Base-by-base conservation (phyloP, 2,329 filamentous ascomycete species). In the Beauveria sp. region DNA sequence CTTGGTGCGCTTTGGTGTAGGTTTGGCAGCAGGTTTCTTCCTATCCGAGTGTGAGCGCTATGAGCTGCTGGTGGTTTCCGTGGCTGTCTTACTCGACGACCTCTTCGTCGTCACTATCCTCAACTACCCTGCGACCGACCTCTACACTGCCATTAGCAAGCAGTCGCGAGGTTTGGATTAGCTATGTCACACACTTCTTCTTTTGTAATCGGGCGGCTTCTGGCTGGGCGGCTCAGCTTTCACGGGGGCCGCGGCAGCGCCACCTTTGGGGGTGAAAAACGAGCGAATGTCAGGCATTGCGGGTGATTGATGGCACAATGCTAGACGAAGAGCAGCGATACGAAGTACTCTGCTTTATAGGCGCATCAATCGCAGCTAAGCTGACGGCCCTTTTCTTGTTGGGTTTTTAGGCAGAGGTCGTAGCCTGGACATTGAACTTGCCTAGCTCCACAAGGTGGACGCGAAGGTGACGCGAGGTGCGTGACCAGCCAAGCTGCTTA, bases 201-300 rank as follows among this genome's bases (percentile, higher is more conserved):
- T 70, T 79, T 60, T 69, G 82, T 79, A 83, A 64, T 72, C 70
- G 64, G 80, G 75, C 34, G 34, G 34, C 64, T 77, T 75, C 64
- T 74, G 77, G 64, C 80, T 79, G 54, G 74, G 67, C 56, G 77
- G 76, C 62, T 79, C 78, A 46, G 71, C 71, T 69, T 81, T 79
- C 70, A 79, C 80, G 67, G 83, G 80, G 53, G 80, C 75, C 18
- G 82, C 77, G 50, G 81, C 77, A 67, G 82, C 79, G 65, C 83
- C 81, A 57, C 85, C 84, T 74, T 92, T 92, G 64, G 89, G 86
- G 61, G 88, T 87, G 78, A 98, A 97, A 76, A 97, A 98, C 68
- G 82, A 91, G 71, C 93, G 84, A 70, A 97, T 98, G 75, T 98
- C 93, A 65, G 92, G 86, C 92, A 96, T 96, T 65, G 64, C 65